Base-by-base conservation (phyloP, 1,284 basidiomycete genomes). In the Boletus smithii region DNA sequence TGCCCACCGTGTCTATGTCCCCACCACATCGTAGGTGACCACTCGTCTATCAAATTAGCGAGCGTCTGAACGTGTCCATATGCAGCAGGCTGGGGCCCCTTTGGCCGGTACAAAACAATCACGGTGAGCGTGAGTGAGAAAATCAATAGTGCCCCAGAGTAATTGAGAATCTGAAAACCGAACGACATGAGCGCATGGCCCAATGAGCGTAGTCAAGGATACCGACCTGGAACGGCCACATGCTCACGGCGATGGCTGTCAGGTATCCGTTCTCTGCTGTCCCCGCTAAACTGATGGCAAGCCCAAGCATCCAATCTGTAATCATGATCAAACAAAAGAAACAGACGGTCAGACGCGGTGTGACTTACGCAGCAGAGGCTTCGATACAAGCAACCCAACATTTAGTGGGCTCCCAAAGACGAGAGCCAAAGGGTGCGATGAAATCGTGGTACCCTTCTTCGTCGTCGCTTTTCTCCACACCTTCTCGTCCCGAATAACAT, bases 11-110 rank as follows among this genome's bases (percentile, higher is more conserved):
- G 35, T 11, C 65, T 68, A 20, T 54, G 50, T 18, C 66, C 66
- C 65, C 65, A 68, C 66, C 65, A 66, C 55, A 68, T 67, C 1
- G 51, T 61, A 1, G 56, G 52, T n/a, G 65, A 59, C 65, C 62
- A 66, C 24, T 66, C 60, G 42, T 68, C 66, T 34, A 65, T 55
- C 43, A 65, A 40, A 39, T 66, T 65, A 3, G 60, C 66, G 10
- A 67, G 62, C 14, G 62, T 65, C 38, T 63, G 62, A 5, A 65
- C 35, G 16, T 67, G 63, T 2, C 63, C 66, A 22, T 68, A 68
- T 13, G 65, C 52, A 10, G 60, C 62, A 0, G 62, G 63, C 17
- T 67, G 66, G 0, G 60, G 52, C 4, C 66, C 65, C 6, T 26
- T 42, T 8, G 59, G 66, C 18, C 31, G 54, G 35, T 32, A 31